A percentile compares a stretch with the other conserved stretches of the same genome.
Evolutionary conservation across 352 stramenopile genomes (phyloP).

Genomic region (Globisporangium mamillatum): DNA sequence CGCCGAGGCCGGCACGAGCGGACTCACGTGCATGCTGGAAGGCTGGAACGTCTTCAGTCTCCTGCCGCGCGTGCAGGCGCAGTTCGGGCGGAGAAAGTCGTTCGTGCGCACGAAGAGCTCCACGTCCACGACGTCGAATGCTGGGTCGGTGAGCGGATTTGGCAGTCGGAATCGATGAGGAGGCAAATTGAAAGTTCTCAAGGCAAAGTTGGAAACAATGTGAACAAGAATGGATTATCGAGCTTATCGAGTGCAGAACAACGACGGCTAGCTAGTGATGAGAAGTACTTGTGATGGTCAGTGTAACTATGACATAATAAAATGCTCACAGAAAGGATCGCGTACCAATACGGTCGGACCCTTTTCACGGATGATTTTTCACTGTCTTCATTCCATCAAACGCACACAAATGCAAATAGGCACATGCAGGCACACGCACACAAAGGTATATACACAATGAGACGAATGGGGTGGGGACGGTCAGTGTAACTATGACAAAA

Average conservation of each 20-base stretch:
- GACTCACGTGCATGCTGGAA: slow-evolving; percentile 51
- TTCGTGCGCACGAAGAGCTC: slow-evolving; percentile 42
- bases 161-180: slow-evolving; percentile 9
- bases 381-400: slow-evolving; percentile 52
- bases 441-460: background rate
- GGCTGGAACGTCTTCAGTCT: slow-evolving; percentile 68
- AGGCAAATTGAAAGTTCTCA: background rate
- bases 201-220: background rate
- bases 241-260: background rate
- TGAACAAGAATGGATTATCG: background rate
- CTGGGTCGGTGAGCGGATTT: background rate
- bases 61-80: slow-evolving; percentile 35
- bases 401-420: background rate
- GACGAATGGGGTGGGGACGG: slow-evolving; percentile 22
- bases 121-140: slow-evolving; percentile 17
- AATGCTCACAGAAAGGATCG: slow-evolving; percentile 50
- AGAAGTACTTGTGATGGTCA: slow-evolving; percentile 43
- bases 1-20: slow-evolving; percentile 63
- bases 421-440: background rate
- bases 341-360: slow-evolving; percentile 44
- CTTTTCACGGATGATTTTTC: slow-evolving; percentile 42
- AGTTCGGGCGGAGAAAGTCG: slow-evolving; percentile 22
- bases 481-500: slow-evolving; percentile 64
- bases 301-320: slow-evolving; percentile 77
- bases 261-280: background rate